phyloP scores from a whole-genome alignment of 257 asterid species.

The Forsythia suspensa region DNA sequence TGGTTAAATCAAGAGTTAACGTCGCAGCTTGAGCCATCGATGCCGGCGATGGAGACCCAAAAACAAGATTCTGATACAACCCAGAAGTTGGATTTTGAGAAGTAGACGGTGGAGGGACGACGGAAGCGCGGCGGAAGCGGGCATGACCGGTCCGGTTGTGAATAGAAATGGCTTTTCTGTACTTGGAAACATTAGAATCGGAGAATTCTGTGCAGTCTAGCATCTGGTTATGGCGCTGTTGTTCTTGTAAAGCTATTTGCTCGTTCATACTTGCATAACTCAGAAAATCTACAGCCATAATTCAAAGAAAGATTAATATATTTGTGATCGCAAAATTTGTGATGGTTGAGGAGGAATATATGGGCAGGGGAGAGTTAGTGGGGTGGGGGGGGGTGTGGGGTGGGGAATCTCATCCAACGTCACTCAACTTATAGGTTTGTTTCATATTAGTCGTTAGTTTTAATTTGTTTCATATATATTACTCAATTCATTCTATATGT shows the following conservation, averaged over 20 bases:
- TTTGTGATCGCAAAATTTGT: background rate
- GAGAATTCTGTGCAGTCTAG: slow-evolving; percentile 59
- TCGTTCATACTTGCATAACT: slow-evolving; percentile 45
- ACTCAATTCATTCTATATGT: no score
- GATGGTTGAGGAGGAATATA: background rate
- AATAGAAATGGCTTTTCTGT: slow-evolving; percentile 39
- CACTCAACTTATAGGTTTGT: background rate
- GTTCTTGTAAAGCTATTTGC: slow-evolving; percentile 55
- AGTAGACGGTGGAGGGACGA: slow-evolving; percentile 28
- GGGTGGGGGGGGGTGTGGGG: no score
- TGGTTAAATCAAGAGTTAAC: no score
- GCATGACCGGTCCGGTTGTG: slow-evolving; percentile 77
- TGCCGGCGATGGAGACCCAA: background rate
- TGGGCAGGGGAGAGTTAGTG: background rate
- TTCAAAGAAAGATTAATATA: background rate
- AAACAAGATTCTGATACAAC: slow-evolving; percentile 2
- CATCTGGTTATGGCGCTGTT: slow-evolving; percentile 22
- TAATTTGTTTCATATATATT: background rate
- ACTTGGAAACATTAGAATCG: slow-evolving; percentile 69
- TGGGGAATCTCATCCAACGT: background rate
- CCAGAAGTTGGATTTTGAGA: background rate
- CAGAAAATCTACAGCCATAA: slow-evolving; percentile 54
- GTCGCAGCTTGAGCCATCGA: background rate
- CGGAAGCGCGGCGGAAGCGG: slow-evolving; percentile 60
- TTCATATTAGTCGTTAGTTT: background rate